Conservation (phyloP, 306 rosid genomes). For the Prosopis cineraria region DNA sequence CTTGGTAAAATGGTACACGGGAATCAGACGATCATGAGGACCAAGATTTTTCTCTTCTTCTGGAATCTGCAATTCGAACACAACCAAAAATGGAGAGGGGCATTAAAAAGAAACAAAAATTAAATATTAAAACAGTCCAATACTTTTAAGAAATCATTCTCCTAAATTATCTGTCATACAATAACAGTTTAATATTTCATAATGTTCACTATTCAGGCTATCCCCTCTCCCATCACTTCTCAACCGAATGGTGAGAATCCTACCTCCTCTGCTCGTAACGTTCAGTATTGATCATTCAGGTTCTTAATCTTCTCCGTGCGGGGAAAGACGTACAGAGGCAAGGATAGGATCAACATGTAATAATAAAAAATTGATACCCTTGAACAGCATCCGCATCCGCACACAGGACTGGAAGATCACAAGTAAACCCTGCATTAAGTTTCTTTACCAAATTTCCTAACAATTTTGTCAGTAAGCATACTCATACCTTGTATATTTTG, state of each 20-base stretch:
- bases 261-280: conserved; percentile 91
- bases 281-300: conserved; percentile 90
- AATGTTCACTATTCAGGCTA: background rate
- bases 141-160: background rate
- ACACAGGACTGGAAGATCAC: conserved; percentile 1
- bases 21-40: conserved; percentile 75
- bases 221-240: background rate
- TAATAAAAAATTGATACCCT: background rate
- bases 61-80: conserved; percentile 54
- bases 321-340: conserved; percentile 70
- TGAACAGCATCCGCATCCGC: conserved; percentile 18
- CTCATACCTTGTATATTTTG: conserved; percentile 81
- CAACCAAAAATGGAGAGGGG: background rate
- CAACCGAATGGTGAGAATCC: conserved; percentile 20
- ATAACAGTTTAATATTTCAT: conserved; percentile 24
- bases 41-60: conserved; percentile 87
- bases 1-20: conserved; percentile 88
- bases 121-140: background rate
- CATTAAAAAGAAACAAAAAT: conserved; percentile 1
- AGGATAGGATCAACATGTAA: conserved; percentile 21
- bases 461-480: conserved; percentile 1
- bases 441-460: background rate
- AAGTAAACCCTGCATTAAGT: background rate
- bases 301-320: conserved; percentile 79
- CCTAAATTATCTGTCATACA: conserved; percentile 13